Evolutionary conservation across 73 alveolate genomes (phyloP).

Genomic region (Paraurostyla sp.): DNA sequence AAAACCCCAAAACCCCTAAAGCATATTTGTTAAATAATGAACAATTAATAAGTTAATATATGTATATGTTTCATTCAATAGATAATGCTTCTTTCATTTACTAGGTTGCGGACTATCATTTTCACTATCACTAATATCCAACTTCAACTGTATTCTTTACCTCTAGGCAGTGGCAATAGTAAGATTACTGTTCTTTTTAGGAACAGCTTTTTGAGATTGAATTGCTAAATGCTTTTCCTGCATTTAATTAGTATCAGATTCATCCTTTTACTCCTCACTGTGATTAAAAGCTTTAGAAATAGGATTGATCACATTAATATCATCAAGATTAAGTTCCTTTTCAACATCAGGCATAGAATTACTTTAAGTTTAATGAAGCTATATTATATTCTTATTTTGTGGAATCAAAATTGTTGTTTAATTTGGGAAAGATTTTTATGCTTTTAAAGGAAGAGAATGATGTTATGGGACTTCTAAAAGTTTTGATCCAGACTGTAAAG

Average conservation of each 20-base stretch:
- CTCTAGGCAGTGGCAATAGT: slow-evolving; percentile 24
- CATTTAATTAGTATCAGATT: no score
- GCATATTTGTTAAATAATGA: no score
- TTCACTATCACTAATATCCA: slow-evolving; percentile 36
- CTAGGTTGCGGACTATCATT: no score
- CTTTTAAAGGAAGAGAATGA: background rate
- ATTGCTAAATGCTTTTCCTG: no score
- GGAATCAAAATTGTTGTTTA: background rate
- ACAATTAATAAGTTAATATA: no score
- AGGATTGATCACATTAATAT: no score
- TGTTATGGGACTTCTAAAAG: background rate
- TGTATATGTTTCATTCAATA: no score
- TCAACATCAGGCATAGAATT: background rate
- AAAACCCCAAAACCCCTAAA: no score
- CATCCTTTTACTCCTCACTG: no score
- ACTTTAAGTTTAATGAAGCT: background rate
- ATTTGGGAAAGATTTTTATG: background rate
- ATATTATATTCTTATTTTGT: background rate
- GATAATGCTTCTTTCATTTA: no score
- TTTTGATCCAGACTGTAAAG: background rate
- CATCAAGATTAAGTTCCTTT: background rate
- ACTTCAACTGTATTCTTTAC: background rate
- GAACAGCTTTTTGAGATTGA: no score
- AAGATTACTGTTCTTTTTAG: slow-evolving; percentile 5
- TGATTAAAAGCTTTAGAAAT: no score